Evolutionary conservation across 768 basidiomycete genomes (phyloP), one percentile per base, ranked within the genome.

Genomic region (Leccinum fibrillosum): DNA sequence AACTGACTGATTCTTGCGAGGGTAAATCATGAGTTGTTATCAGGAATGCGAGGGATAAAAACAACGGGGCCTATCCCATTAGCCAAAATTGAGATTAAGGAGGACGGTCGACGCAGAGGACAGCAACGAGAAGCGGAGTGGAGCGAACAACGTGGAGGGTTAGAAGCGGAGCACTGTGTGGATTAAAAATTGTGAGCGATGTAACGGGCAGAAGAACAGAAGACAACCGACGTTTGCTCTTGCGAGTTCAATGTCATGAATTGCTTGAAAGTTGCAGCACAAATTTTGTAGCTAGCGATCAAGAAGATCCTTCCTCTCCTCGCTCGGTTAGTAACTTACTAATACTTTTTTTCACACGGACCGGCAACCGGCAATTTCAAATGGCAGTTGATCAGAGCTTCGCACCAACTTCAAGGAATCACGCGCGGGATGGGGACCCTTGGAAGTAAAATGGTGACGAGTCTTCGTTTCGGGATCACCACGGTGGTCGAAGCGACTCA

Each of bases 21-120:
- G 76, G 75, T 87, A 78, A 78, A 88, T 88, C 78, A 79, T 78
- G 56, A 56, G 49, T 60, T 59, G 23, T 45, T 32, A 34, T 42
- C 6, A 47, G 45, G 45, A 23, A 19, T 5, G 35, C 15, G 39
- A n/a, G 17, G 9, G 17, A 39, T 39, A 37, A 75, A 76, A 73
- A 72, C 66, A 66, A 54, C 61, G 53, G 62, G 53, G 69, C 55
- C 74, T 78, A 80, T 81, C 79, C 80, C 81, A 79, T 79, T 51
- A 65, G 71, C 60, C 39, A 49, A 47, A 23, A 32, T 62, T 53
- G 37, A 23, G 35, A 45, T 83, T 87, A 92, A 81, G 90, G 90
- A 69, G 90, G 90, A 63, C 86, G 78, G 80, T 92, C 88, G 54
- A 83, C 84, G 82, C 85, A 85, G 71, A 86, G 75, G 64, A 85